Evolutionary conservation across 23 red algal genomes (phyloP).

Genomic region (Gracilaria gracilis): DNA sequence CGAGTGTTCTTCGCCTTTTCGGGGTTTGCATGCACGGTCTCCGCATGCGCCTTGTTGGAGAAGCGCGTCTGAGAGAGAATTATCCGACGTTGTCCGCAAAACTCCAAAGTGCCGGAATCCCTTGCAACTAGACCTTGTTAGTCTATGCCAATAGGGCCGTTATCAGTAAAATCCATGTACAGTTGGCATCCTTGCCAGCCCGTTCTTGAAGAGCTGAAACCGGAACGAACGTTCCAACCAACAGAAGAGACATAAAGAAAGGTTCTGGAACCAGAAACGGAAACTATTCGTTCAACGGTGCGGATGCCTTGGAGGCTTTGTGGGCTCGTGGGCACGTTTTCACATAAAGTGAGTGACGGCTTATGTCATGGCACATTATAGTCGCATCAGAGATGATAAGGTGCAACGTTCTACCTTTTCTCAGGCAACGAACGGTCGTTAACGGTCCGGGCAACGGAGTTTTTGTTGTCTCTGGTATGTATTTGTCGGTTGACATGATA

Average conservation of each 20-base stretch:
- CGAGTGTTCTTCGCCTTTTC: background rate
- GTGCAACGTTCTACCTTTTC: too few relatives aligned
- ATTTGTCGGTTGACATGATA: too few relatives aligned
- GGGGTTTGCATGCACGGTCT: conserved; percentile 19
- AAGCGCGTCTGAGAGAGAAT: background rate
- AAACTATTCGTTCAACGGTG: conserved; percentile 2
- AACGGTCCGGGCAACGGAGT: too few relatives aligned
- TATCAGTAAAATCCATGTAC: background rate
- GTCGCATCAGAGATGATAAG: too few relatives aligned
- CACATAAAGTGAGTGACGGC: background rate
- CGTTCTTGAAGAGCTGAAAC: background rate
- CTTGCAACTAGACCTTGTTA: too few relatives aligned
- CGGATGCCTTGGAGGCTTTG: background rate
- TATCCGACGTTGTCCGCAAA: background rate
- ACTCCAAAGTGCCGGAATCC: background rate
- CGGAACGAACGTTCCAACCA: too few relatives aligned
- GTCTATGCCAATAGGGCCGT: too few relatives aligned
- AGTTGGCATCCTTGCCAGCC: background rate
- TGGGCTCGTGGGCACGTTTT: background rate
- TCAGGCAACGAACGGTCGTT: too few relatives aligned
- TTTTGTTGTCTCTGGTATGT: too few relatives aligned
- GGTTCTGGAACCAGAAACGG: background rate
- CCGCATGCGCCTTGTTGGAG: conserved; percentile 20
- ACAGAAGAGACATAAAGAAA: background rate
- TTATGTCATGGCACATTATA: too few relatives aligned